Evolutionary conservation across 2,329 filamentous ascomycete genomes (phyloP), one percentile per base, ranked within the genome.

Genomic region (Podosphaera fusca): DNA sequence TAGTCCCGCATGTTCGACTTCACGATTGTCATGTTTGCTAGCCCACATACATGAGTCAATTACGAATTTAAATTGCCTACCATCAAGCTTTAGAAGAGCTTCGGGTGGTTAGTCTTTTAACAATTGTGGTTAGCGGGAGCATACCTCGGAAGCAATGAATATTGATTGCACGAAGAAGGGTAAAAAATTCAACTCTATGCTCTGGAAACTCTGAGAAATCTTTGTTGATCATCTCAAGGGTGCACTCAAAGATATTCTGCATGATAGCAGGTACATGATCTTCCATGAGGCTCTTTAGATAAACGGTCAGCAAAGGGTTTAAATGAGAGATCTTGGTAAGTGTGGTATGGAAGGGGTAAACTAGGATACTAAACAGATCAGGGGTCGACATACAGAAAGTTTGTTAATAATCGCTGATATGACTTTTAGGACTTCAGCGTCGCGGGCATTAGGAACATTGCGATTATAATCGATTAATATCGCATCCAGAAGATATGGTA

Each of bases 1-100:
- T 60, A 98, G 80, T 59, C 92, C 92, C 45, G 92, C 94, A 63
- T 86, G 87, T 71, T 98, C 92, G 35, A 98, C 92, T 67, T 95
- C 88, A 59, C 92, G 85, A 72, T 98, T 98, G 73, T 98, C 92
- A 71, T 98, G 92, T 75, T 98, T 98, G 75, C 90, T 95, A n/a
- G 94, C 92, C 94, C 92, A 98, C 77, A 96, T 88, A 75, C 94
- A 98, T 40, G 90, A 94, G 70, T 98, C 92, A 63, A 98, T 96
- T 65, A 98, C 89, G 67, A 96, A 94, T 73, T 98, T 98, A 80
- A 98, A 98, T 68, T 95, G 92, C 59, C 87, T 82, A 66, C 87
- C 90, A 68, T 98, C 90, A 38, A 98, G 81, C 71, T 94, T 94
- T 62, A 98, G 77, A 30, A 98, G 78, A 0, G 92, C 81, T 75